Evolutionary conservation across 345 rosid species (phyloP), one percentile per base, ranked within the genome.

Genomic region (Eucalyptus curtisii): DNA sequence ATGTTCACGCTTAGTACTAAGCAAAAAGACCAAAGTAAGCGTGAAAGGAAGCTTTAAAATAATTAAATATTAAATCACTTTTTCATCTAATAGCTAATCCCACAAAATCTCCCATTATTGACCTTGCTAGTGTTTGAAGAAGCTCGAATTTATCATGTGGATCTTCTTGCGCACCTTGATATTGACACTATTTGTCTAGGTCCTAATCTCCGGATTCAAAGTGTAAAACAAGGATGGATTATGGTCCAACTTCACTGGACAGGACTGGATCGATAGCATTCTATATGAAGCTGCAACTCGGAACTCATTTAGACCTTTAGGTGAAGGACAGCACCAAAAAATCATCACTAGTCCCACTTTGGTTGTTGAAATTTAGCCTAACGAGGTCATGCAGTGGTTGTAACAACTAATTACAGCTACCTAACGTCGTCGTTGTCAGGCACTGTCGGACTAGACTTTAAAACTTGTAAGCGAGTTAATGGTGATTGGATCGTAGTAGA

Each of bases 1-100:
- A 50, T 17, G 2, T 50, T 3, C 20, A 50, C 4, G 8, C 4
- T 16, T 16, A 50, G 20, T 50, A 50, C 53, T 50, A 16, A 16
- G 0, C 2, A 50, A 50, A 49, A 50, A 50, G 7, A 19, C 57
- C 4, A 52, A 52, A 52, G 5, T 52, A 52, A 19, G 5, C 5
- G 2, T 19, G 55, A 52, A 3, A 19, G 4, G 0, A 52, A 8
- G 57, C 1, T 2, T 3, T 52, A 52, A 52, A 19, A 7, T 52
- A 52, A 52, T 52, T 19, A 52, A 52, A 52, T 52, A 19, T 49
- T 49, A 19, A 19, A 52, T 2, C 1, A 19, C 1, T 0, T 7
- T 0, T 52, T 52, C 57, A 19, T 52, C 57, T 52, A 19, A 19
- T 52, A 52, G 57, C 24, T 7, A 52, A 20, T 52, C 25, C 10